Evolutionary conservation across 2,329 filamentous ascomycete species (phyloP), one percentile per base, ranked within the genome.

Genomic region (Myriangium duriaei): DNA sequence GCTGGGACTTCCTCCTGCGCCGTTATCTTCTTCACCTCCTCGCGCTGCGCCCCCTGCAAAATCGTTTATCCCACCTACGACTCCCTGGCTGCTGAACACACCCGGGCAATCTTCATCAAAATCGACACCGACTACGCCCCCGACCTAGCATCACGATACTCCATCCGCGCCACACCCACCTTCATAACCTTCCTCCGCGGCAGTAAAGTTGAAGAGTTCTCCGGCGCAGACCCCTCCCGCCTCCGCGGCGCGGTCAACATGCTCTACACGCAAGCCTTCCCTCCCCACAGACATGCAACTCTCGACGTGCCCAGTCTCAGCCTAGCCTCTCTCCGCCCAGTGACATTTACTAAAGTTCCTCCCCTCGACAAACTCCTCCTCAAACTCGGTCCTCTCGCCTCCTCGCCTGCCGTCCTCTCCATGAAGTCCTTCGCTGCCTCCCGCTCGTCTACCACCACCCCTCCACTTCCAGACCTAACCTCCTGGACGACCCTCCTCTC

Each of bases 1-100:
- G 61, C 63, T 2, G 80, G 81, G 0, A 67, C 67, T 17, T 66
- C 71, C 4, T 77, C 80, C 1, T 85, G 79, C 43, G 83, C 83
- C 0, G 73, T 88, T 26, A 70, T 95, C 40, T 95, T 95, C 65
- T 96, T 96, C 62, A 95, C 88, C 0, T 93, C 84, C 3, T 74
- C 81, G 2, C 91, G 79, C 2, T 95, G 87, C 53, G 72, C 76
- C 1, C 86, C 87, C 0, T 95, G 88, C 69, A 88, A 81, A 56
- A 61, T 75, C 11, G 70, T 88, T 2, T 92, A 94, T 50, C 84
- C 87, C 1, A 60, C 79, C 1, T 96, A 84, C 51, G 81, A 92
- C 43, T 69, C 83, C 46, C 66, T 95, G 1, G 86, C 87, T 2
- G 73, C 71, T 16, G 80, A 92, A 53, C 68, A 78, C 17, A 62